Evolutionary conservation across 1,284 basidiomycete genomes (phyloP).

Genomic region (Stereum hirsutum): DNA sequence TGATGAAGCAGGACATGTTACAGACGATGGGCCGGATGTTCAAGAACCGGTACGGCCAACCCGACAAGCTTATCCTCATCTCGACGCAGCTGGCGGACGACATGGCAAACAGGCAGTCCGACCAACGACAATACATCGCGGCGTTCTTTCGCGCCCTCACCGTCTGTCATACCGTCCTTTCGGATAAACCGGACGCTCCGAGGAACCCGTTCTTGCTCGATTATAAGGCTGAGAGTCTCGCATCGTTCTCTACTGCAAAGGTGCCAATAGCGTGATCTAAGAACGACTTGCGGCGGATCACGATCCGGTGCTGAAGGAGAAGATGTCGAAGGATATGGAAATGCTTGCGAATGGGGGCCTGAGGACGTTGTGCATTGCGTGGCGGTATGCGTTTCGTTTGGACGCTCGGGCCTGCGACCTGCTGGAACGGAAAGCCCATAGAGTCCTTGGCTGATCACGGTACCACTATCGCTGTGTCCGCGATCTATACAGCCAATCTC

Average conservation of each 20-base stretch:
- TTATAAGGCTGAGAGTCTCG: constrained; percentile 91
- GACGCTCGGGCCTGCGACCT: constrained; percentile 51
- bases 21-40: constrained; percentile 65
- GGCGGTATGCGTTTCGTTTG: constrained; percentile 70
- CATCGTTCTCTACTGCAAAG: constrained; percentile 87
- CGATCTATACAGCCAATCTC: constrained; percentile 81
- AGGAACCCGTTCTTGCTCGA: constrained; percentile 62
- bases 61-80: constrained; percentile 82
- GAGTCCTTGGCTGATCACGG: constrained; percentile 84
- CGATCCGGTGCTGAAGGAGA: constrained; percentile 65
- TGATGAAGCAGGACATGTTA: constrained; percentile 76
- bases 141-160: constrained; percentile 90
- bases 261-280: constrained; percentile 95
- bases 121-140: constrained; percentile 63
- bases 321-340: constrained; percentile 85
- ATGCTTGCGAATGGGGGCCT: constrained; percentile 89
- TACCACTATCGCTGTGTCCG: constrained; percentile 84
- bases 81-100: constrained; percentile 79
- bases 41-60: constrained; percentile 84
- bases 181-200: constrained; percentile 65
- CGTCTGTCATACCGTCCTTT: constrained; percentile 86
- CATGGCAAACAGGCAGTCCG: constrained; percentile 50
- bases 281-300: constrained; percentile 72
- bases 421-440: constrained; percentile 69
- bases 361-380: constrained; percentile 87